Conservation (phyloP, 352 stramenopile genomes). For the Globisporangium nunn region DNA sequence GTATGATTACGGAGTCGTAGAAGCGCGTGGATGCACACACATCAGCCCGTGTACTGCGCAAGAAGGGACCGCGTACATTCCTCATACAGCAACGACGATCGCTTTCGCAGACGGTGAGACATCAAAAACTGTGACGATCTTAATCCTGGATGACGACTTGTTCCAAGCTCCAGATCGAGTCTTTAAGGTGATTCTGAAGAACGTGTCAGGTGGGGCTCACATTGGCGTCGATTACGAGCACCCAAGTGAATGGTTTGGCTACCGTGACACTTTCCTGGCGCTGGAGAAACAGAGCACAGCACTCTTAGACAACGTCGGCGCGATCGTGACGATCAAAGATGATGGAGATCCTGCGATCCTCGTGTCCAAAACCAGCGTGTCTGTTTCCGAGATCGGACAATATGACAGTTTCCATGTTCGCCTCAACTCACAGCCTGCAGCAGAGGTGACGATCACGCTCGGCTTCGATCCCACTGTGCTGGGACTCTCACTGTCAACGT, state of each 20-base stretch:
- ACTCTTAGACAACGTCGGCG: slow-evolving; percentile 50
- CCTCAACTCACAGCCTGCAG: slow-evolving; percentile 43
- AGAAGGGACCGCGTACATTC: slow-evolving; percentile 35
- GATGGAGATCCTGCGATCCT: slow-evolving; percentile 56
- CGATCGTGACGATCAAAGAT: slow-evolving; percentile 63
- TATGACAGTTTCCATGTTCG: slow-evolving; percentile 35
- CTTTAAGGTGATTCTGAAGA: slow-evolving; percentile 52
- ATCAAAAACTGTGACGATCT: slow-evolving; percentile 35
- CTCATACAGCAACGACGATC: slow-evolving; percentile 34
- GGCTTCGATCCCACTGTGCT: slow-evolving; percentile 12
- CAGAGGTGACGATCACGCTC: slow-evolving; percentile 30
- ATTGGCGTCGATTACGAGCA: slow-evolving; percentile 59
- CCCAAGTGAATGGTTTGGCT: slow-evolving; percentile 41
- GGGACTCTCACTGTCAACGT: slow-evolving; percentile 14
- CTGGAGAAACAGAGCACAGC: slow-evolving; percentile 27
- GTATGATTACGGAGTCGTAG: slow-evolving; percentile 54
- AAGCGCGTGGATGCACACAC: slow-evolving; percentile 45
- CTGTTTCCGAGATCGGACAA: slow-evolving; percentile 61
- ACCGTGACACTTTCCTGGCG: slow-evolving; percentile 28
- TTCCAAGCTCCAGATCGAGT: slow-evolving; percentile 56
- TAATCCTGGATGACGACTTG: slow-evolving; percentile 50
- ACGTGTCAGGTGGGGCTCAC: slow-evolving; percentile 42
- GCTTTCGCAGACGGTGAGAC: slow-evolving; percentile 41
- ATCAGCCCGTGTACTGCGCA: slow-evolving; percentile 54
- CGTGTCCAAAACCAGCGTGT: slow-evolving; percentile 57